phyloP scores from a whole-genome alignment of 345 rosid genomes.

The Jatropha curcas region DNA sequence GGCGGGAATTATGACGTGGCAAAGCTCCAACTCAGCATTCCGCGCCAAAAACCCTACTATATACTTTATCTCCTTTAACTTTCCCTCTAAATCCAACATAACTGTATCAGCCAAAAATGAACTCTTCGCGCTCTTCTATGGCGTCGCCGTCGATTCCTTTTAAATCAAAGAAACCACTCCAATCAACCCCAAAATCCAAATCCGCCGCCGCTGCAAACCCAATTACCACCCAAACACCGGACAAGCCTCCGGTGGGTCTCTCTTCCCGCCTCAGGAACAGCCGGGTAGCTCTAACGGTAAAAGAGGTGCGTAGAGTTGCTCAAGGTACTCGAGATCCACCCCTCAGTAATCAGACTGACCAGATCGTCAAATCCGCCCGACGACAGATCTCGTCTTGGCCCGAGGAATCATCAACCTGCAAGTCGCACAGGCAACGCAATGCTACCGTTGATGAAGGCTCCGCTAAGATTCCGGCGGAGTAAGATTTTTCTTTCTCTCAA shows the following conservation, averaged over 20 bases:
- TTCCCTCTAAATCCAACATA: neutral
- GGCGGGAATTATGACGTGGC: slow-evolving; percentile 24
- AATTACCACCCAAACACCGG: slow-evolving; percentile 29
- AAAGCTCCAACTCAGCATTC: slow-evolving; percentile 13
- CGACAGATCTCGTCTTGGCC: slow-evolving; percentile 27
- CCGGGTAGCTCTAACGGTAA: slow-evolving; percentile 21
- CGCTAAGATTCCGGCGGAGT: slow-evolving; percentile 29
- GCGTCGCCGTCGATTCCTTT: slow-evolving; percentile 1
- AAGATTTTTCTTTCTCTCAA: neutral
- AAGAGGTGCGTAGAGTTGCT: slow-evolving; percentile 24
- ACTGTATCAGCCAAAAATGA: slow-evolving; percentile 2
- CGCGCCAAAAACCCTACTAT: slow-evolving; percentile 21
- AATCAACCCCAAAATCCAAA: slow-evolving; percentile 19
- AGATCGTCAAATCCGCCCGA: slow-evolving; percentile 20
- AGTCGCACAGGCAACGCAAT: neutral
- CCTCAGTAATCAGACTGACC: neutral
- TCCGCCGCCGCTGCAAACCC: neutral
- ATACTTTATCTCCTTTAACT: neutral
- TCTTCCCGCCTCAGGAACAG: slow-evolving; percentile 30
- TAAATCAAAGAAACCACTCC: slow-evolving; percentile 15
- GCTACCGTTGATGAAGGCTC: neutral
- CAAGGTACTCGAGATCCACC: neutral
- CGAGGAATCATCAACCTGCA: slow-evolving; percentile 13
- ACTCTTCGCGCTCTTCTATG: neutral
- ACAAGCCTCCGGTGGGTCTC: slow-evolving; percentile 12